These are phyloP conservation scores for Endothia cerciana DNA, from an alignment of 2,329 filamentous ascomycete species.

Conservation along the genomic window DNA sequence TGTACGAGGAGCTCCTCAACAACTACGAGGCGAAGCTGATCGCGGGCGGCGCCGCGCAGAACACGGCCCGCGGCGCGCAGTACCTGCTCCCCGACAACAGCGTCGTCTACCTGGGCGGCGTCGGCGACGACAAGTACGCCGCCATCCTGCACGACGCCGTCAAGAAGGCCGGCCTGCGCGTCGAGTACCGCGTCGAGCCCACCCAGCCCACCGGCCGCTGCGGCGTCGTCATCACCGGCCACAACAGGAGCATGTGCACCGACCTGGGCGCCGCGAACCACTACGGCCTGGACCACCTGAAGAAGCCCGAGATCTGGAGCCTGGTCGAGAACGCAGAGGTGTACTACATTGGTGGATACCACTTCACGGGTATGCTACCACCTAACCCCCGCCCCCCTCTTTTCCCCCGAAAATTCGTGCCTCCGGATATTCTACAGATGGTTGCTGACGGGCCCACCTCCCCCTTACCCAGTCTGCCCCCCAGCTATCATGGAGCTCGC, in stretches of 20 bases:
- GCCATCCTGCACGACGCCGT: conserved; percentile 86
- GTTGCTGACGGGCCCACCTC: conserved; percentile 4
- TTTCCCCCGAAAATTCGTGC: background rate
- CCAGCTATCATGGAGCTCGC: conserved; percentile 87
- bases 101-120: conserved; percentile 90
- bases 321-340: conserved; percentile 85
- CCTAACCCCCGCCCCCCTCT: background rate
- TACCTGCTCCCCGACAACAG: conserved; percentile 91
- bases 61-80: conserved; percentile 94
- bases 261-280: conserved; percentile 95
- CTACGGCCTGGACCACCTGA: conserved; percentile 93
- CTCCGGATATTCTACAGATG: background rate
- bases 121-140: conserved; percentile 94
- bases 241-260: conserved; percentile 93
- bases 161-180: conserved; percentile 83
- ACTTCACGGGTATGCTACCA: conserved; percentile 70
- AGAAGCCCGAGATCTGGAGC: conserved; percentile 88
- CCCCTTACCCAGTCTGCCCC: conserved; percentile 69
- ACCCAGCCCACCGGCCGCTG: conserved; percentile 87
- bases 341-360: conserved; percentile 95
- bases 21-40: conserved; percentile 94
- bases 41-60: conserved; percentile 94
- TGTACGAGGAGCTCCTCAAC: conserved; percentile 93
- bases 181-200: conserved; percentile 92
- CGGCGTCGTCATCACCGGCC: conserved; percentile 94